Percentiles rank a stretch among this genome's conserved stretches.
phyloP scores from a whole-genome alignment of 495 filamentous ascomycete genomes.

The Chaetomium tenue region DNA sequence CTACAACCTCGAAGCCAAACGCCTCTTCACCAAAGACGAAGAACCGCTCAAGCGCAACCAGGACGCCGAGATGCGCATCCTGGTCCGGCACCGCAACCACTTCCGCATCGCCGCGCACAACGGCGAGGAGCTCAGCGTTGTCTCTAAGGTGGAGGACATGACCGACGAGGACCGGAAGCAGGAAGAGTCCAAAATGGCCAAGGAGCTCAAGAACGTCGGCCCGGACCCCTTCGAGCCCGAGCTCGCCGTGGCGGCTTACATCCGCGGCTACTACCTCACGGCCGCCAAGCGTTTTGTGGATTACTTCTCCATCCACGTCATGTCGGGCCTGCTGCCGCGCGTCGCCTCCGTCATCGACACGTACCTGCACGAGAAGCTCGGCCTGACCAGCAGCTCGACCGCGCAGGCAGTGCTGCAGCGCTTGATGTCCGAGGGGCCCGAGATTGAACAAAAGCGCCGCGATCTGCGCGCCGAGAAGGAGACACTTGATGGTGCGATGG shows the following conservation, averaged over 20 bases:
- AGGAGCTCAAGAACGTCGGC: slow-evolving; percentile 39
- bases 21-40: slow-evolving; percentile 45
- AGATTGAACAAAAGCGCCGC: slow-evolving; percentile 36
- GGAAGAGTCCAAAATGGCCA: slow-evolving; percentile 27
- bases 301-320: slow-evolving; percentile 46
- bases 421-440: slow-evolving; percentile 49
- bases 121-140: slow-evolving; percentile 28
- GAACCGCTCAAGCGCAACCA: slow-evolving; percentile 41
- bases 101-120: slow-evolving; percentile 32
- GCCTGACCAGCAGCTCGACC: slow-evolving; percentile 31
- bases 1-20: slow-evolving; percentile 40
- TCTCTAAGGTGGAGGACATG: slow-evolving; percentile 42
- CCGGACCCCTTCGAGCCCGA: slow-evolving; percentile 49
- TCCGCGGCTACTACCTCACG: slow-evolving; percentile 54
- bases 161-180: slow-evolving; percentile 40
- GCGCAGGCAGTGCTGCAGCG: slow-evolving; percentile 30
- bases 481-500: slow-evolving; percentile 42
- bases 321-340: slow-evolving; percentile 45
- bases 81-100: slow-evolving; percentile 41
- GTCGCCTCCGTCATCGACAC: slow-evolving; percentile 33
- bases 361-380: slow-evolving; percentile 44
- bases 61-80: slow-evolving; percentile 35
- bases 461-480: slow-evolving; percentile 41
- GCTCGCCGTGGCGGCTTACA: slow-evolving; percentile 48
- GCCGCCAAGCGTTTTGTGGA: slow-evolving; percentile 53